Conservation (phyloP, 208 protist genomes). For the Polymyxa betae region DNA sequence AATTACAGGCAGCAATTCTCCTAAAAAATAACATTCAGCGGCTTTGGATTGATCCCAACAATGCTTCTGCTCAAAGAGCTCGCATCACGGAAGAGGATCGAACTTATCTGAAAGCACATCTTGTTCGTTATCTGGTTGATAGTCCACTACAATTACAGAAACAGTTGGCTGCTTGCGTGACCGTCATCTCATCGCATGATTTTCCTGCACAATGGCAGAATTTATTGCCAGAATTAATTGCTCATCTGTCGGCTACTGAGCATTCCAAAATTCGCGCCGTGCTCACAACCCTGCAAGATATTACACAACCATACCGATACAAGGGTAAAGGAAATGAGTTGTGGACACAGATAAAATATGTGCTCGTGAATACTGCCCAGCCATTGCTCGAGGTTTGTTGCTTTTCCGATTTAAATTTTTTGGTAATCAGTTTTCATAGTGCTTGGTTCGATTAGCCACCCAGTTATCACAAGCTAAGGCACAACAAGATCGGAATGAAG, state of each 20-base stretch:
- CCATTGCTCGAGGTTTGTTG: constrained; percentile 45
- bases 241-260: neutral
- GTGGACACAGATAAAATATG: constrained; percentile 54
- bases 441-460: neutral
- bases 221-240: constrained; percentile 43
- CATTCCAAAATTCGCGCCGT: constrained; percentile 23
- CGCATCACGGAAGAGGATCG: neutral
- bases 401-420: neutral
- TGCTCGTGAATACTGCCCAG: constrained; percentile 19
- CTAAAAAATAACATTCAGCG: neutral
- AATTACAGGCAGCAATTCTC: neutral
- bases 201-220: constrained; percentile 53
- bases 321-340: neutral
- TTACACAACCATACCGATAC: constrained; percentile 40
- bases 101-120: constrained; percentile 5
- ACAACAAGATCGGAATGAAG: neutral
- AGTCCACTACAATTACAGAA: neutral
- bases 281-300: neutral
- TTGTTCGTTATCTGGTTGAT: constrained; percentile 1
- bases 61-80: neutral
- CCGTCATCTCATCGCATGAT: constrained; percentile 30
- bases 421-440: neutral
- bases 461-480: neutral
- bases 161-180: constrained; percentile 8
- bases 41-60: neutral